Evolutionary conservation across 2,329 filamentous ascomycete species (phyloP).

Genomic region (Juglanconis oblonga): DNA sequence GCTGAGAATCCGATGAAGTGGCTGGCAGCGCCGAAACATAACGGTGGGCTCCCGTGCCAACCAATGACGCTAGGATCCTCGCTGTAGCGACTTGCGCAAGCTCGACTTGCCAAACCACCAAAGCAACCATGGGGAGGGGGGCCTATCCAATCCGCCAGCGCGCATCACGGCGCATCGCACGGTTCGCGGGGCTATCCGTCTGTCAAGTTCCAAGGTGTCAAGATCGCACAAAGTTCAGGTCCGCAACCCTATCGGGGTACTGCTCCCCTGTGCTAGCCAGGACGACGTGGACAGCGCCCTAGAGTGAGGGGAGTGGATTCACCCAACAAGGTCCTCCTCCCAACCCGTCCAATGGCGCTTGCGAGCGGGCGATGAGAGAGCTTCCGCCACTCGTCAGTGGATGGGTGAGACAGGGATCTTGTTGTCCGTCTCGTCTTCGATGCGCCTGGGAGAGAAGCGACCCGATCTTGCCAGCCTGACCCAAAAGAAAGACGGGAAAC

Average conservation of each 20-base stretch:
- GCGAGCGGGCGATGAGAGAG: constrained; percentile 11
- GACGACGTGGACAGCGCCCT: constrained; percentile 10
- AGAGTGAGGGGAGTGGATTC: constrained; percentile 7
- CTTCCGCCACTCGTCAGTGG: constrained; percentile 9
- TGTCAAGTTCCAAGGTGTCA: neutral
- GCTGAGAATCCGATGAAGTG: neutral
- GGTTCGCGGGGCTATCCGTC: neutral
- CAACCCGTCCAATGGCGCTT: constrained; percentile 20
- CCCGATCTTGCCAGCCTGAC: too few species aligned
- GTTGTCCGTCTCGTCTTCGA: constrained; percentile 1
- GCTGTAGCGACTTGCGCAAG: constrained; percentile 15
- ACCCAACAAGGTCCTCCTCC: constrained; percentile 3
- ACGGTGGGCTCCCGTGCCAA: neutral
- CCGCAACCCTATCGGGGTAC: neutral
- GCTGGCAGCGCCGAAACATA: neutral
- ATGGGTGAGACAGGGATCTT: constrained; percentile 20
- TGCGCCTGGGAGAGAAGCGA: neutral
- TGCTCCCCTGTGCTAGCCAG: neutral
- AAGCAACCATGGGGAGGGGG: constrained; percentile 3
- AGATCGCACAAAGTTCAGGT: neutral
- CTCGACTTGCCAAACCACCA: constrained; percentile 11
- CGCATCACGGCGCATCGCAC: neutral
- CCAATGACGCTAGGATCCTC: neutral
- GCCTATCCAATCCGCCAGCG: neutral
- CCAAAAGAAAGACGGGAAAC: neutral